Percentiles rank a stretch among this genome's conserved stretches.
phyloP scores from a whole-genome alignment of 768 basidiomycete genomes.

The Agrocybe chaxingu region DNA sequence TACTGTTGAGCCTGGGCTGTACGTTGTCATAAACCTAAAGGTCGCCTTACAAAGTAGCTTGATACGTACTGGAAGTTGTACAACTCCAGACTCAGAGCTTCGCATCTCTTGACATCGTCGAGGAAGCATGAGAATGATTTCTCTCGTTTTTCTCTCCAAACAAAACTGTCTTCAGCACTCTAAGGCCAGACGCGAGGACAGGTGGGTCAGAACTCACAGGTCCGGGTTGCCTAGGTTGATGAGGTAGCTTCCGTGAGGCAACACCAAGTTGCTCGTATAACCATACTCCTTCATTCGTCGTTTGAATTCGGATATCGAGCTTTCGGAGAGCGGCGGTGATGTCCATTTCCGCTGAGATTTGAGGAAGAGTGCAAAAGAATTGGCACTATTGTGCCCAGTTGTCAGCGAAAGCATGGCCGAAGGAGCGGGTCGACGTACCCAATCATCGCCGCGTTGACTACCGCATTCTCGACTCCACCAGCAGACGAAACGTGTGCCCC shows the following conservation, averaged over 20 bases:
- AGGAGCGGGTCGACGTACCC: slow-evolving; percentile 43
- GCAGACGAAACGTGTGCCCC: slow-evolving; percentile 84
- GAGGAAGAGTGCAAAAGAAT: slow-evolving; percentile 78
- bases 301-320: slow-evolving; percentile 58
- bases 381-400: slow-evolving; percentile 50
- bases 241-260: slow-evolving; percentile 86
- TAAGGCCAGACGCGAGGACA: too few relatives aligned
- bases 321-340: slow-evolving; percentile 52
- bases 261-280: slow-evolving; percentile 58
- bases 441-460: slow-evolving; percentile 66
- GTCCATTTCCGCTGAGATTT: slow-evolving; percentile 85
- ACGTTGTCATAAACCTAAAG: not conserved
- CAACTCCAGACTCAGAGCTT: slow-evolving; percentile 64
- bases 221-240: slow-evolving; percentile 85
- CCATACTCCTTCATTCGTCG: slow-evolving; percentile 54
- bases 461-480: slow-evolving; percentile 74
- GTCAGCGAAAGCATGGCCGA: not conserved
- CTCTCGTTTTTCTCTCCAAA: slow-evolving; percentile 54
- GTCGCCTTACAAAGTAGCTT: not conserved
- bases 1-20: slow-evolving; percentile 78
- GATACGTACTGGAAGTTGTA: slow-evolving; percentile 86
- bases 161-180: not conserved
- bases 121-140: slow-evolving; percentile 79
- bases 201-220: slow-evolving; percentile 37
- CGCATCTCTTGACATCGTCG: slow-evolving; percentile 78